Percentiles rank a stretch among this genome's conserved stretches.
Conservation (phyloP, 768 basidiomycete species). For the Lepiota brunneoincarnata region DNA sequence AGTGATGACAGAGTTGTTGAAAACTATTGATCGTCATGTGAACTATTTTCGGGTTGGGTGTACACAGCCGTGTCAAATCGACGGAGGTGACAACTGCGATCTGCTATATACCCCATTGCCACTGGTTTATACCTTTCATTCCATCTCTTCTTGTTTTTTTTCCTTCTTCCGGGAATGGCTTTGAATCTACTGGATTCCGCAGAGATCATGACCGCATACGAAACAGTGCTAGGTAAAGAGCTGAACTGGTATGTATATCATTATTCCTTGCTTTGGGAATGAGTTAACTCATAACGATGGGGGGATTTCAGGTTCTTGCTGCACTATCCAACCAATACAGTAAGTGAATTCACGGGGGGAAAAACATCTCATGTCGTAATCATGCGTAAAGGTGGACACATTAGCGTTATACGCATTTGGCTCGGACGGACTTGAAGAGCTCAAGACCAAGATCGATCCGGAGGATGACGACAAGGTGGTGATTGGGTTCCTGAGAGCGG, state of each 20-base stretch:
- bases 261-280: not conserved
- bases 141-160: not conserved
- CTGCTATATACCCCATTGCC: not conserved
- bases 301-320: constrained; percentile 20
- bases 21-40: constrained; percentile 1
- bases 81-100: not conserved
- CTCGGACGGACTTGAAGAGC: constrained; percentile 38
- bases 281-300: not conserved
- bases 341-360: constrained; percentile 8
- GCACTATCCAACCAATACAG: constrained; percentile 24
- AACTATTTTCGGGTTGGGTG: not conserved
- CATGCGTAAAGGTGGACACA: constrained; percentile 33
- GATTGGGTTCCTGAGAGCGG: constrained; percentile 41
- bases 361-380: constrained; percentile 6
- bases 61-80: not conserved
- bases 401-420: constrained; percentile 39
- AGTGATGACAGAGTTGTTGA: not conserved
- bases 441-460: constrained; percentile 37
- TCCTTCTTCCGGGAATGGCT: not conserved
- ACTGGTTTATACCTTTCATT: not conserved
- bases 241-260: constrained; percentile 9
- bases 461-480: constrained; percentile 35
- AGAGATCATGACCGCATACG: constrained; percentile 8
- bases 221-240: constrained; percentile 8
- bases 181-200: constrained; percentile 4